Percentiles rank a stretch among this genome's conserved stretches.
phyloP scores from a whole-genome alignment of 2,329 filamentous ascomycete species.

The Penicillium concentricum region DNA sequence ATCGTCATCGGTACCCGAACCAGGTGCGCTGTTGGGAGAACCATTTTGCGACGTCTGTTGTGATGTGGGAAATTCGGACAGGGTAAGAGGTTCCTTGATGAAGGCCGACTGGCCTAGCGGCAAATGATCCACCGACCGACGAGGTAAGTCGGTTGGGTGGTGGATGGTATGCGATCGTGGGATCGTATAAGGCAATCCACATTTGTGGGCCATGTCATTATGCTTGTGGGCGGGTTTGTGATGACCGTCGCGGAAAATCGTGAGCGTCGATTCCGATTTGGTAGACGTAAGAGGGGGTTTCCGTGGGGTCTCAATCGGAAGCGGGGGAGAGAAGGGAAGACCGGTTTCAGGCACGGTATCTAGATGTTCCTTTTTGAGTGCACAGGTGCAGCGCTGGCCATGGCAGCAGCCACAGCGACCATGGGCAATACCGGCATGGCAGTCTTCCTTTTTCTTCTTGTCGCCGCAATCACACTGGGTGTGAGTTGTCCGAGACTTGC shows the following conservation, averaged over 20 bases:
- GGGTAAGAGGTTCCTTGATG: slow-evolving; percentile 29
- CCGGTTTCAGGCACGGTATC: slow-evolving; percentile 52
- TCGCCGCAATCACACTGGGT: slow-evolving; percentile 96
- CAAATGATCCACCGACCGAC: slow-evolving; percentile 54
- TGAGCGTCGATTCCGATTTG: slow-evolving; percentile 60
- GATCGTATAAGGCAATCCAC: slow-evolving; percentile 63
- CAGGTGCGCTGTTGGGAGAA: slow-evolving; percentile 44
- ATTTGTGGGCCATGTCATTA: slow-evolving; percentile 64
- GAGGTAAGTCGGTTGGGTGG: slow-evolving; percentile 45
- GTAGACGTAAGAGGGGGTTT: slow-evolving; percentile 59
- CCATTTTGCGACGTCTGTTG: slow-evolving; percentile 39
- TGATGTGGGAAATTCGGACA: slow-evolving; percentile 20
- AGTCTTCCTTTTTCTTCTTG: slow-evolving; percentile 66
- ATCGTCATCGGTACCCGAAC: slow-evolving; percentile 26
- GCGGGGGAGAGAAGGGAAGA: slow-evolving; percentile 37
- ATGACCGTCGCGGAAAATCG: slow-evolving; percentile 62
- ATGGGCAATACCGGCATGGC: slow-evolving; percentile 37
- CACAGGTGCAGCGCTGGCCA: slow-evolving; percentile 61
- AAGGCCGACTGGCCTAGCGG: slow-evolving; percentile 39
- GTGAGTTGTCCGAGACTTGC: slow-evolving; percentile 93
- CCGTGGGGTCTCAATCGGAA: slow-evolving; percentile 46
- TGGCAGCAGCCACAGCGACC: slow-evolving; percentile 54
- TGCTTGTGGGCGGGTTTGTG: slow-evolving; percentile 65
- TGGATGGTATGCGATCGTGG: slow-evolving; percentile 55
- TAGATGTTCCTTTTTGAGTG: slow-evolving; percentile 58